phyloP scores from a whole-genome alignment of 1,139 yeast genomes.

The Saccharomyces hybrid region DNA sequence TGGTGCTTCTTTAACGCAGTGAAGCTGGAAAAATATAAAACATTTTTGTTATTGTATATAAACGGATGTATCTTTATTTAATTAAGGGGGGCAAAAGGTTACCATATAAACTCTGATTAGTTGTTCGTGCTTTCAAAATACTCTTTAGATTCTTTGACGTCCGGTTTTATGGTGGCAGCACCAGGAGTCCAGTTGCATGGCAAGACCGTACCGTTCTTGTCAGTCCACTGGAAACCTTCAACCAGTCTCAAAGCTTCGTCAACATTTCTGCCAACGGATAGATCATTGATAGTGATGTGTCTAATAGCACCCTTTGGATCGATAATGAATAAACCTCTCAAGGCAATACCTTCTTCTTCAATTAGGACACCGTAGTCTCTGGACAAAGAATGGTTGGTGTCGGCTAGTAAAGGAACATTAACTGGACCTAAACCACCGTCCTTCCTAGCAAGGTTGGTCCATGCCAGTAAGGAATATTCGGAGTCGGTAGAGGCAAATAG shows the following conservation, averaged over 20 bases:
- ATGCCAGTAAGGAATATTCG: conserved; percentile 92
- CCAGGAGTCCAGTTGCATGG: conserved; percentile 99
- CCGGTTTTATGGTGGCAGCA: conserved; percentile 87
- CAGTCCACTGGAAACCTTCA: conserved; percentile 98
- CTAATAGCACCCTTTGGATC: conserved; percentile 92
- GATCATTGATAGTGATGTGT: conserved; percentile 95
- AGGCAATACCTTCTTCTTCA: conserved; percentile 92
- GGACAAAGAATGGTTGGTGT: conserved; percentile 91
- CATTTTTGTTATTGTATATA: neutral
- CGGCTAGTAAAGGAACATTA: conserved; percentile 89
- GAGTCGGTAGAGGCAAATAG: conserved; percentile 97
- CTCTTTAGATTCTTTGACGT: conserved; percentile 62
- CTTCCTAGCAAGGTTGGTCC: conserved; percentile 95
- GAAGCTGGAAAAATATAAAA: neutral
- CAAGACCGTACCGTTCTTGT: conserved; percentile 96
- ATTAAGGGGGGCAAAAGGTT: neutral
- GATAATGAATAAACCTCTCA: conserved; percentile 95
- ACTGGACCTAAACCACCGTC: conserved; percentile 98
- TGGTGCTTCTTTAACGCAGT: no score
- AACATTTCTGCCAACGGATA: conserved; percentile 98
- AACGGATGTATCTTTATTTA: neutral
- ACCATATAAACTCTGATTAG: conserved; percentile 3
- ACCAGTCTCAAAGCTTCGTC: conserved; percentile 95
- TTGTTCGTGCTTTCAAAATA: conserved; percentile 28
- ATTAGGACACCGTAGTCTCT: conserved; percentile 94